Evolutionary conservation across 73 alveolate genomes (phyloP).

Genomic region (Symbiodinium natans): DNA sequence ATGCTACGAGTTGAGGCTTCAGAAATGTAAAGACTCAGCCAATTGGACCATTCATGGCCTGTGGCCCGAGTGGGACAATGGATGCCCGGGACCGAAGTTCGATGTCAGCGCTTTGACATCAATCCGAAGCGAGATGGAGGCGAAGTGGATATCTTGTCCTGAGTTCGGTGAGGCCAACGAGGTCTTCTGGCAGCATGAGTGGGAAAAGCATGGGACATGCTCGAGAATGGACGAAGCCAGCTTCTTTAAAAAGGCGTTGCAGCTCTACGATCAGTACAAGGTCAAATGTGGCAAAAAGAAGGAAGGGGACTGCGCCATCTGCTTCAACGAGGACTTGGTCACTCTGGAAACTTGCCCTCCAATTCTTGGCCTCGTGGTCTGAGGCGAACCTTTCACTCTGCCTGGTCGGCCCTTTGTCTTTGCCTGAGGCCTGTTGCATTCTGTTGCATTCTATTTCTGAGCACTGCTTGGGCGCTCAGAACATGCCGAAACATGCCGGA

Average conservation of each 20-base stretch:
- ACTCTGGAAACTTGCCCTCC: conserved; percentile 48
- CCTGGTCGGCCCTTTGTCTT: no score
- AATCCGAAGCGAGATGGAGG: conserved; percentile 39
- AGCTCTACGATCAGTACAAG: conserved; percentile 30
- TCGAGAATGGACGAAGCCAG: conserved; percentile 22
- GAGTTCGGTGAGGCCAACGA: conserved; percentile 47
- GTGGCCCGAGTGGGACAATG: conserved; percentile 90
- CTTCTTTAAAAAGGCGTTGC: conserved; percentile 46
- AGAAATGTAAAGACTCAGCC: conserved; percentile 30
- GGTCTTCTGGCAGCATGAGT: conserved; percentile 91
- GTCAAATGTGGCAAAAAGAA: neutral
- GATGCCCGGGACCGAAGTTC: conserved; percentile 46
- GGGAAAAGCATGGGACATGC: conserved; percentile 90
- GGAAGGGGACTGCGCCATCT: conserved; percentile 17
- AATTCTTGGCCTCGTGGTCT: neutral
- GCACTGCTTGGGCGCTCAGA: neutral
- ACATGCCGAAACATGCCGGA: neutral
- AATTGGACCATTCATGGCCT: conserved; percentile 85
- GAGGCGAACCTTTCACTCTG: neutral
- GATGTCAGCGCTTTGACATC: neutral
- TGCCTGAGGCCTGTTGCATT: no score
- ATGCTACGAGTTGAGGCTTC: conserved; percentile 65
- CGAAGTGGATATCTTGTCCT: conserved; percentile 84
- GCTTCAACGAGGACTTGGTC: conserved; percentile 32
- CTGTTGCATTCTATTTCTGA: no score